Base-by-base conservation (phyloP, 805 yeast species). In the Yamadazyma endophytica region DNA sequence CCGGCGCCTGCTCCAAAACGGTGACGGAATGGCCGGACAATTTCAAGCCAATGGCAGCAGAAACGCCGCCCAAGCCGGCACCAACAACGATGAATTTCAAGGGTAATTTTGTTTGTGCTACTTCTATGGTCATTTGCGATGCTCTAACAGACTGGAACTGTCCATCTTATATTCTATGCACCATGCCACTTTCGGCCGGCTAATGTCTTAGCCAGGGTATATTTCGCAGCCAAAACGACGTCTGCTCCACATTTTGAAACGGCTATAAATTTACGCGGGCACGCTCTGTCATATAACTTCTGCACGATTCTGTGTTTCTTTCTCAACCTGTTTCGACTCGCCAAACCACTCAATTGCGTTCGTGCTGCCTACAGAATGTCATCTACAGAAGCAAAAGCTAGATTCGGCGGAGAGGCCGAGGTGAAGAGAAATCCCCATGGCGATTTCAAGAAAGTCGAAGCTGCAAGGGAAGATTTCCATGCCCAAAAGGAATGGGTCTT, bases 11-110 rank as follows among this genome's bases (percentile, higher is more conserved):
- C 33, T 54, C 60, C 14, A 54, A 38, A 13, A 54, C 32, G 4
- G 35, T 37, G 14, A 54, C 60, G 5, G 33, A 27, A 31, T 53
- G 58, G n/a, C 57, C 60, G 11, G 43, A 32, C 17, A 34, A 19
- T 9, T 33, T 35, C 28, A 53, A 36, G 6, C 49, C 56, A 20
- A 53, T 45, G 17, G 52, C 52, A 5, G 59, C 56, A 12, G 57
- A 40, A 9, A 53, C 36, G 13, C 58, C 58, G 15, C 60, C 58
- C 17, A 53, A 36, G 9, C 58, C 58, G 12, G 56, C 58, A 17
- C 58, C 58, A 15, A 52, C 56, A 18, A 52, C 29, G 16, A 52
- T 30, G 21, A 54, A 34, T 8, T 40, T 35, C 13, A 46, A 41
- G 14, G 39, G 11, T 4, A 38, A 24, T 19, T 38, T 28, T 4